A percentile compares a stretch with the other conserved stretches of the same genome.
phyloP scores from a whole-genome alignment of 2,329 filamentous ascomycete genomes.

The Teratosphaeria epicoccoides region DNA sequence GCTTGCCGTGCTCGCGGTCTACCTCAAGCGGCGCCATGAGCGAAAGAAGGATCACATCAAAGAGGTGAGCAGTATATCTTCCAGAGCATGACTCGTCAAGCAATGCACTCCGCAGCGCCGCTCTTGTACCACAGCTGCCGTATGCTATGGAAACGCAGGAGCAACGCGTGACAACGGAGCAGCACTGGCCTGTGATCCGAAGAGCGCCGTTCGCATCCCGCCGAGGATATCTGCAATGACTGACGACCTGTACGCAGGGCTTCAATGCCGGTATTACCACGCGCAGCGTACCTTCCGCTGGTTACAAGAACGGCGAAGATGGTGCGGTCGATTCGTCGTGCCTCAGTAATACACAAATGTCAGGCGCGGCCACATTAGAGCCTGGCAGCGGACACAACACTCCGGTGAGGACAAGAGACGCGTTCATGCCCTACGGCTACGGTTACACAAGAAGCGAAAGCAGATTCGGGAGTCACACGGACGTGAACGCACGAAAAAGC shows the following conservation, averaged over 20 bases:
- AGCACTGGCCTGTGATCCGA: too few species aligned
- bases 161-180: too few species aligned
- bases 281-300: slow-evolving; percentile 13
- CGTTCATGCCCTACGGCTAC: slow-evolving; percentile 27
- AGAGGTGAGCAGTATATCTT: neutral
- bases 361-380: neutral
- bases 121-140: too few species aligned
- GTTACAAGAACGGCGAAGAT: neutral
- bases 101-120: too few species aligned
- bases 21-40: slow-evolving; percentile 64
- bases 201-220: too few species aligned
- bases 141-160: too few species aligned
- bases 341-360: neutral
- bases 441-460: slow-evolving; percentile 21
- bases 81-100: too few species aligned
- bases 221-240: too few species aligned
- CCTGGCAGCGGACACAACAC: slow-evolving; percentile 14
- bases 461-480: slow-evolving; percentile 3
- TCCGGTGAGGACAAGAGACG: slow-evolving; percentile 20
- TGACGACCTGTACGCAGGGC: slow-evolving; percentile 8
- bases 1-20: slow-evolving; percentile 57
- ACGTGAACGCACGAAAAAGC: slow-evolving; percentile 5
- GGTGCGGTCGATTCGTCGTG: neutral
- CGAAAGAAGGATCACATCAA: slow-evolving; percentile 49
- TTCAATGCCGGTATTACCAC: slow-evolving; percentile 31